phyloP scores from a whole-genome alignment of 208 protist species.

The Acanthamoeba divionensis region DNA sequence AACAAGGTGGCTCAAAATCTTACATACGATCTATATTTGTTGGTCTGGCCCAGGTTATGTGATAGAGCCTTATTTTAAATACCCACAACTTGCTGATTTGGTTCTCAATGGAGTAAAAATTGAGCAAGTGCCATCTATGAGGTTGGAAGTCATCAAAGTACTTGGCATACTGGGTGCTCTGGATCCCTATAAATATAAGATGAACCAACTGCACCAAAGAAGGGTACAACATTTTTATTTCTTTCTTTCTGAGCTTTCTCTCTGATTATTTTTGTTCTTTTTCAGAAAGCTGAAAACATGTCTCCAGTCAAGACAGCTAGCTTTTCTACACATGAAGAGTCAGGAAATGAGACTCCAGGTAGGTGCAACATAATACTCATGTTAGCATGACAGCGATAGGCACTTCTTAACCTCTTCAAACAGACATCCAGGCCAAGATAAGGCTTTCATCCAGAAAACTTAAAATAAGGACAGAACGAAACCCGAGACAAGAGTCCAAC shows the following conservation, averaged over 20 bases:
- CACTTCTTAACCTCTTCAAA: background rate
- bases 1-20: background rate
- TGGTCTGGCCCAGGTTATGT: conserved; percentile 69
- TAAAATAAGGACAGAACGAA: background rate
- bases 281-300: background rate
- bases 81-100: conserved; percentile 79
- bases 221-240: background rate
- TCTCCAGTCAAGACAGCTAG: background rate
- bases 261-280: background rate
- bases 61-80: conserved; percentile 76
- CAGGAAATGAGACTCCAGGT: background rate
- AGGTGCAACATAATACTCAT: background rate
- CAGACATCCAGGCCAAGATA: background rate
- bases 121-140: conserved; percentile 68
- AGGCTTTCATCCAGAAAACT: background rate
- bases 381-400: too few species aligned
- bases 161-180: conserved; percentile 89
- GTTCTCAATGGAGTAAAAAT: conserved; percentile 79
- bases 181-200: conserved; percentile 84
- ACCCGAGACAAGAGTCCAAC: background rate
- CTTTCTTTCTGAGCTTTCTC: background rate
- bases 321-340: background rate
- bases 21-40: background rate
- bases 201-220: background rate
- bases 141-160: conserved; percentile 83